Conservation (phyloP, 192 early-diverging fungal genomes). For the Diversispora eburnea region DNA sequence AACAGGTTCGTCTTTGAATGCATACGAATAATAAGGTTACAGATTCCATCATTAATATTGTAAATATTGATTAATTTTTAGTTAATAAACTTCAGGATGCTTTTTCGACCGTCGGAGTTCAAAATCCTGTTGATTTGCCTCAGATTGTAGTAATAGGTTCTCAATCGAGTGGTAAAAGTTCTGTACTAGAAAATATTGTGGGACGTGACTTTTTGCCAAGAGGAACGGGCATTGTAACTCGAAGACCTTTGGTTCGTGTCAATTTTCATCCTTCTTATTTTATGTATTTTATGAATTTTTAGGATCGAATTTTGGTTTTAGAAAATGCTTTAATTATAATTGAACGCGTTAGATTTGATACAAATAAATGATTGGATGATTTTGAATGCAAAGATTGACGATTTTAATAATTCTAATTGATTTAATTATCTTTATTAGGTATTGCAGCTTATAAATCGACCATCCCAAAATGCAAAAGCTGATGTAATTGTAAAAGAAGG, state of each 20-base stretch:
- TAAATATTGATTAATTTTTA: conserved; percentile 15
- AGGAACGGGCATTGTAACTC: conserved; percentile 96
- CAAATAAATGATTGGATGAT: no score
- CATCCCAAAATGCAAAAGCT: conserved; percentile 39
- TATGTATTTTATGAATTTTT: not conserved
- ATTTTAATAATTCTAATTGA: not conserved
- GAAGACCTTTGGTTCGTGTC: conserved; percentile 78
- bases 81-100: conserved; percentile 88
- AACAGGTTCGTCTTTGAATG: conserved; percentile 34
- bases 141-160: conserved; percentile 87
- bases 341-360: no score
- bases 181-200: conserved; percentile 99
- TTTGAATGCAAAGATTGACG: not conserved
- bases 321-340: no score
- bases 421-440: conserved; percentile 39
- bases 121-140: conserved; percentile 86
- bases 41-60: no score
- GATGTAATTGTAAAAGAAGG: not conserved
- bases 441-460: conserved; percentile 95
- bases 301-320: no score
- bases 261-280: not conserved
- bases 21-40: not conserved
- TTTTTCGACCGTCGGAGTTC: conserved; percentile 83
- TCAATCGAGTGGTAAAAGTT: conserved; percentile 90
- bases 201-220: conserved; percentile 98